Conservation (phyloP, 2,329 filamentous ascomycete genomes). For the Ilyonectria mors-panacis region DNA sequence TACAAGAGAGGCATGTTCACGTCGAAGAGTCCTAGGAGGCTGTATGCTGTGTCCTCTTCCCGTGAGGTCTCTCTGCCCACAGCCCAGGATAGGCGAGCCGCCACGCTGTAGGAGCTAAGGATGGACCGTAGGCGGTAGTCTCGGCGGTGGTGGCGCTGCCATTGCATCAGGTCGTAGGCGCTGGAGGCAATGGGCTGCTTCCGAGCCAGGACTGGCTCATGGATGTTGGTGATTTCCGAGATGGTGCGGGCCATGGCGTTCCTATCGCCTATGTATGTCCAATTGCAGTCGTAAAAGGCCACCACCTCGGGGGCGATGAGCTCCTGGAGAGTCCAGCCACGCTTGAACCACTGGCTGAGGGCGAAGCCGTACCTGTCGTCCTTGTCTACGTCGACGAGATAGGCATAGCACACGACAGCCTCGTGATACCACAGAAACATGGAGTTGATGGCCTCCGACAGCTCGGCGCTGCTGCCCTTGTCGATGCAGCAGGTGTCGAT, state of each 20-base stretch:
- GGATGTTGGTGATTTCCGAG: conserved; percentile 44
- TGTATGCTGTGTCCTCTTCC: conserved; percentile 49
- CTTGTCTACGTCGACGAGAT: conserved; percentile 40
- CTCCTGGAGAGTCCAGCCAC: conserved; percentile 48
- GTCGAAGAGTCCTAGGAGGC: conserved; percentile 49
- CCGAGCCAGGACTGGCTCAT: conserved; percentile 27
- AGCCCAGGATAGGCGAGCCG: conserved; percentile 48
- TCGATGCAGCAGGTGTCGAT: conserved; percentile 51
- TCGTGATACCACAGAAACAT: conserved; percentile 47
- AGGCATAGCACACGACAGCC: conserved; percentile 45
- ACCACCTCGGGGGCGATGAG: conserved; percentile 47
- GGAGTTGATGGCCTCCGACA: conserved; percentile 50
- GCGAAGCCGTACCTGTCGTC: conserved; percentile 18
- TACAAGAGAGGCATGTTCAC: conserved; percentile 51
- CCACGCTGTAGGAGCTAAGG: conserved; percentile 33
- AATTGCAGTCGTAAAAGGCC: conserved; percentile 47
- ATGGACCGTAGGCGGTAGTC: conserved; percentile 28
- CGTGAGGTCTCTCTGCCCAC: conserved; percentile 43
- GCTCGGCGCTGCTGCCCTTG: conserved; percentile 44
- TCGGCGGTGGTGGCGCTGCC: conserved; percentile 21
- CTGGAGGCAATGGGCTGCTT: conserved; percentile 20
- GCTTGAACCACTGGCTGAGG: conserved; percentile 39
- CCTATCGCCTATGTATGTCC: conserved; percentile 47
- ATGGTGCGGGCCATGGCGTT: conserved; percentile 35
- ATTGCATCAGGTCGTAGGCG: conserved; percentile 17